Evolutionary conservation across 1,284 basidiomycete species (phyloP).

Genomic region (Apiotrichum gamsii): DNA sequence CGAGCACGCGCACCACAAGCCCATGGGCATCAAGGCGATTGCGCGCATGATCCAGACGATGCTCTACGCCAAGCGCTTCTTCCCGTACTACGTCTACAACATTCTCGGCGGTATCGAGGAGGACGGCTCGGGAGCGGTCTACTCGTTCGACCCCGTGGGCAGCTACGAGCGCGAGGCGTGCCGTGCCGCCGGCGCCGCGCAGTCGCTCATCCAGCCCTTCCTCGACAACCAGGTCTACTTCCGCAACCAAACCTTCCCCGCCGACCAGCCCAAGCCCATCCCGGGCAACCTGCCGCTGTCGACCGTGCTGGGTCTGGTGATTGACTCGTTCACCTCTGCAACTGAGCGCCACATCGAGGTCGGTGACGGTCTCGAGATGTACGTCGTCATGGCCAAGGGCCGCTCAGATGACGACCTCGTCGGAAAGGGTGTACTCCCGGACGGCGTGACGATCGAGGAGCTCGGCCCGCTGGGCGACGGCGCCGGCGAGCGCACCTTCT

Average conservation of each 20-base stretch:
- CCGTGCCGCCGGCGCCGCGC: conserved; percentile 85
- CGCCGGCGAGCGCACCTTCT: conserved; percentile 42
- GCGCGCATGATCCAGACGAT: conserved; percentile 92
- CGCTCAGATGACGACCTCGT: conserved; percentile 59
- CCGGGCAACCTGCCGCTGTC: conserved; percentile 72
- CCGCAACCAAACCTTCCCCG: conserved; percentile 66
- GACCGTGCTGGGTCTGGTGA: conserved; percentile 75
- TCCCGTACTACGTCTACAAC: conserved; percentile 94
- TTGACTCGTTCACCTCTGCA: conserved; percentile 74
- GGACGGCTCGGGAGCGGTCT: conserved; percentile 87
- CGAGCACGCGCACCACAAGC: conserved; percentile 84
- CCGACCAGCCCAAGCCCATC: conserved; percentile 54
- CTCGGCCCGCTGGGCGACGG: conserved; percentile 35
- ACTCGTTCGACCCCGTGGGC: conserved; percentile 94
- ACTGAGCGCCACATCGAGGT: conserved; percentile 97
- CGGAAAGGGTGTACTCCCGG: conserved; percentile 50
- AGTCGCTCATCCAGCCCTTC: conserved; percentile 86
- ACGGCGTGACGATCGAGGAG: conserved; percentile 54
- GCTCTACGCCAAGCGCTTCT: conserved; percentile 88
- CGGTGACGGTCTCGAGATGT: conserved; percentile 87
- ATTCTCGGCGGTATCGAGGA: conserved; percentile 91
- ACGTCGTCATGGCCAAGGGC: conserved; percentile 68
- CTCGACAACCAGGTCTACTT: conserved; percentile 98
- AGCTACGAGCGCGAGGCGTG: conserved; percentile 92
- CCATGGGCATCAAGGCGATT: conserved; percentile 85